Evolutionary conservation across 2,329 filamentous ascomycete species (phyloP).

Genomic region (Aureobasidium uvarum): DNA sequence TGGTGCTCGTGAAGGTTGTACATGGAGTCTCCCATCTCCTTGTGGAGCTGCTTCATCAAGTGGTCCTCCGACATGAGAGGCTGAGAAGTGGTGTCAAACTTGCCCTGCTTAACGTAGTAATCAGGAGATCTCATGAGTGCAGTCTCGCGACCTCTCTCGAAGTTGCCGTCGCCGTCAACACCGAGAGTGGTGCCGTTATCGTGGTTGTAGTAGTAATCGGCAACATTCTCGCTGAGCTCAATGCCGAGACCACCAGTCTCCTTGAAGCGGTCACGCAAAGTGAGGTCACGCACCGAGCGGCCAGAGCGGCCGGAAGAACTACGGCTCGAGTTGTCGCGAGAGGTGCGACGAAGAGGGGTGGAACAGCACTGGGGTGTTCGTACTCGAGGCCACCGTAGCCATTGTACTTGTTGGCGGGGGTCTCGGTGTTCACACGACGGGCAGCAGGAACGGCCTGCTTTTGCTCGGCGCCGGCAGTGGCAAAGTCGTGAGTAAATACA

Average conservation of each 20-base stretch:
- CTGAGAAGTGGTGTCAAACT: not conserved
- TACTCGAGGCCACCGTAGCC: not conserved
- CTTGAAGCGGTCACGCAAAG: slow-evolving; percentile 1
- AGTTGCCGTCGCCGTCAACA: not conserved
- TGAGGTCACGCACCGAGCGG: too few species aligned
- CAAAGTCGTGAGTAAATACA: slow-evolving; percentile 1
- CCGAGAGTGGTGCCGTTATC: not conserved
- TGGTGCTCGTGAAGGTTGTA: not conserved
- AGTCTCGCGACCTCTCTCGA: not conserved
- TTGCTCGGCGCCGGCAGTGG: not conserved
- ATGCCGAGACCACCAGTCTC: slow-evolving; percentile 2
- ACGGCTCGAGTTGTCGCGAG: not conserved
- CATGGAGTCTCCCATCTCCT: not conserved
- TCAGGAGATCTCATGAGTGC: not conserved
- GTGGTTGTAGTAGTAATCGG: not conserved
- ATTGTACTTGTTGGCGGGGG: not conserved
- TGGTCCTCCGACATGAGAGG: not conserved
- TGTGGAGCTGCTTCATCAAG: not conserved
- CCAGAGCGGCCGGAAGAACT: not conserved
- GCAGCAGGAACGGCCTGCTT: not conserved
- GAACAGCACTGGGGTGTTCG: slow-evolving; percentile 7
- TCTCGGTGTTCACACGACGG: not conserved
- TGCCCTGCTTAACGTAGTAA: not conserved
- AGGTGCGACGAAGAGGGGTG: slow-evolving; percentile 2
- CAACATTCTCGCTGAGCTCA: not conserved